Evolutionary conservation across 169 alveolate species (phyloP).

Genomic region (Cryptosporidium parvum): DNA sequence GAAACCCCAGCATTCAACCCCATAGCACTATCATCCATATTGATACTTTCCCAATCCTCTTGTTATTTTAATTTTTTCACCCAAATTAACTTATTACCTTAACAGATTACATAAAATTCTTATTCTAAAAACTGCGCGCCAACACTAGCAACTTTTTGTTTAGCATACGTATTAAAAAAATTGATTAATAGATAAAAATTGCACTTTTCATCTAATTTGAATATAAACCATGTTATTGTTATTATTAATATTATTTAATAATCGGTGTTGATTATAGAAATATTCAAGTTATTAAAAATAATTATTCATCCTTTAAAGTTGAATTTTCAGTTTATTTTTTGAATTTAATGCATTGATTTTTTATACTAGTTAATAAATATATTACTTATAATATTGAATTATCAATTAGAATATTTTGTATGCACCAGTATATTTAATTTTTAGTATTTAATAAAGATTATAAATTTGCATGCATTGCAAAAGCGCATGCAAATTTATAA

Average conservation of each 20-base stretch:
- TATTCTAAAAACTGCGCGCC: not conserved
- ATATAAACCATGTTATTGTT: no score
- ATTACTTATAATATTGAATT: no score
- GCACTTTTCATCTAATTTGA: not conserved
- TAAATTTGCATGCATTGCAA: not conserved
- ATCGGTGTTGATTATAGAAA: no score
- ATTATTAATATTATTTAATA: no score
- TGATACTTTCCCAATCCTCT: not conserved
- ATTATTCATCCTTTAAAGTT: no score
- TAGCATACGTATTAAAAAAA: not conserved
- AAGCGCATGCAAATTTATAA: not conserved
- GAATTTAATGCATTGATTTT: no score
- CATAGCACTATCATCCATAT: slow-evolving; percentile 50
- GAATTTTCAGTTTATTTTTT: not conserved
- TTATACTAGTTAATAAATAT: no score
- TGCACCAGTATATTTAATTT: not conserved
- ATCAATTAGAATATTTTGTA: not conserved
- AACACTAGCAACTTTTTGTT: not conserved
- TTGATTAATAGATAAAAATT: not conserved
- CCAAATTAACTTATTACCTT: slow-evolving; percentile 1
- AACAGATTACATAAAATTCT: not conserved
- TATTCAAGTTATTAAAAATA: no score
- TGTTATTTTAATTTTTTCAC: not conserved
- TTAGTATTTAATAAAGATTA: no score
- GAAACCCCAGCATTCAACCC: slow-evolving; percentile 40